Conservation (phyloP, 306 rosid genomes). For the Sechiopsis laciniata region DNA sequence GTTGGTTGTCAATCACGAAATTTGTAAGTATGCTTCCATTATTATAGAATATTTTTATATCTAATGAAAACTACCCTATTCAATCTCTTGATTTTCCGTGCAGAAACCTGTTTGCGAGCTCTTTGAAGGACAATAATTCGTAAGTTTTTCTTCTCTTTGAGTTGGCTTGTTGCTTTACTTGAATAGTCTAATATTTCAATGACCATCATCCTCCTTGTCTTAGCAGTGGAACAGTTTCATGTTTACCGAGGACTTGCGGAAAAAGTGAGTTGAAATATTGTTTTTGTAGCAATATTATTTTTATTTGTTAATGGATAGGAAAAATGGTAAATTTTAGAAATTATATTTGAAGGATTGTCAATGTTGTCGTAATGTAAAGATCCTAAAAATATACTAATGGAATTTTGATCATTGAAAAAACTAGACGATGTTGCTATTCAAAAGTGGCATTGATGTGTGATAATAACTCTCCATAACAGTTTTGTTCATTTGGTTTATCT, state of each 20-base stretch:
- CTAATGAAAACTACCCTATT: not conserved
- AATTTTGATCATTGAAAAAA: not conserved
- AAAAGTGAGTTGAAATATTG: slow-evolving; percentile 10
- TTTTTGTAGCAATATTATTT: not conserved
- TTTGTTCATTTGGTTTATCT: not conserved
- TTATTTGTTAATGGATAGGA: not conserved
- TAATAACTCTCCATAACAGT: no score
- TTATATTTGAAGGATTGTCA: slow-evolving; percentile 1
- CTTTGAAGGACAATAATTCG: slow-evolving; percentile 34
- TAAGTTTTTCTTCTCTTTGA: slow-evolving; percentile 33
- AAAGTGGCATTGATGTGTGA: not conserved
- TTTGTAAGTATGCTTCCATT: slow-evolving; percentile 8
- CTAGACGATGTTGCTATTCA: slow-evolving; percentile 2
- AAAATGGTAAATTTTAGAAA: not conserved
- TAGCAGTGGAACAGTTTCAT: slow-evolving; percentile 41
- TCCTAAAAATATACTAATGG: not conserved
- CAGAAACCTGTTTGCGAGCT: slow-evolving; percentile 59
- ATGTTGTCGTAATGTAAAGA: not conserved
- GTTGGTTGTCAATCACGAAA: slow-evolving; percentile 11
- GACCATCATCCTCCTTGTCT: not conserved
- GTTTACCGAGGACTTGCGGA: slow-evolving; percentile 23
- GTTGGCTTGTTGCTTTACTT: slow-evolving; percentile 13
- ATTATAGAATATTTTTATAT: slow-evolving; percentile 1
- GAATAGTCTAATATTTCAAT: not conserved
- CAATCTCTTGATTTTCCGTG: slow-evolving; percentile 6